phyloP scores from a whole-genome alignment of 2,329 filamentous ascomycete species.

The Ploettnerulaceae sp. region DNA sequence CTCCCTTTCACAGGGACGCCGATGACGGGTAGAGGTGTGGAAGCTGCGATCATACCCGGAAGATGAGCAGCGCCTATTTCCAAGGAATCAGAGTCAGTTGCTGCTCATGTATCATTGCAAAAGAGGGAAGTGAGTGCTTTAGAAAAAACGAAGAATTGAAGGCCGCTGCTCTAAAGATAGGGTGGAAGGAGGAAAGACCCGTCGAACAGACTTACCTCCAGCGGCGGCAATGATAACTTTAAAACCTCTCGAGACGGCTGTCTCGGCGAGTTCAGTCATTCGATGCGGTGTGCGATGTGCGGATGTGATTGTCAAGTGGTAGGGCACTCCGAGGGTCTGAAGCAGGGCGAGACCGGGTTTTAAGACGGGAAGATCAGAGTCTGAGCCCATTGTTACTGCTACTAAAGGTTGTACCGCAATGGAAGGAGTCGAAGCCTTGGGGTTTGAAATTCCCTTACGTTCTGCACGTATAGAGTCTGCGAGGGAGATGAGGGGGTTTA shows the following conservation, averaged over 20 bases:
- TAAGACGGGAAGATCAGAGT: slow-evolving; percentile 64
- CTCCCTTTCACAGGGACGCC: slow-evolving; percentile 74
- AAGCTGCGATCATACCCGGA: slow-evolving; percentile 69
- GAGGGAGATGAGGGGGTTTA: slow-evolving; percentile 64
- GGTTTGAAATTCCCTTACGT: slow-evolving; percentile 39
- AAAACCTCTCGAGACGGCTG: slow-evolving; percentile 26
- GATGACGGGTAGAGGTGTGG: slow-evolving; percentile 69
- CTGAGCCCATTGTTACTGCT: slow-evolving; percentile 79
- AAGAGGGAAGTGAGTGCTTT: too few relatives aligned
- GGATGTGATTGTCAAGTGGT: slow-evolving; percentile 70
- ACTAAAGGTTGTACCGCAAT: slow-evolving; percentile 49
- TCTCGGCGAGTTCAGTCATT: slow-evolving; percentile 60
- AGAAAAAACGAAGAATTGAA: too few relatives aligned
- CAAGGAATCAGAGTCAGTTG: background rate
- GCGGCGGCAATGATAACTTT: slow-evolving; percentile 50
- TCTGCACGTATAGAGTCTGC: slow-evolving; percentile 56
- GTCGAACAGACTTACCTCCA: too few relatives aligned
- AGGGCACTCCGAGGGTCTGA: slow-evolving; percentile 63
- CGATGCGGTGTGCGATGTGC: slow-evolving; percentile 69
- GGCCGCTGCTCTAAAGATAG: background rate
- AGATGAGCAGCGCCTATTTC: slow-evolving; percentile 71
- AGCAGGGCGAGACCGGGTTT: slow-evolving; percentile 54
- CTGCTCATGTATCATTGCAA: background rate
- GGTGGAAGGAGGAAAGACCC: background rate
- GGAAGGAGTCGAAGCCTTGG: slow-evolving; percentile 16